Evolutionary conservation across 768 basidiomycete species (phyloP).

Genomic region (Tylopilus intermedius): DNA sequence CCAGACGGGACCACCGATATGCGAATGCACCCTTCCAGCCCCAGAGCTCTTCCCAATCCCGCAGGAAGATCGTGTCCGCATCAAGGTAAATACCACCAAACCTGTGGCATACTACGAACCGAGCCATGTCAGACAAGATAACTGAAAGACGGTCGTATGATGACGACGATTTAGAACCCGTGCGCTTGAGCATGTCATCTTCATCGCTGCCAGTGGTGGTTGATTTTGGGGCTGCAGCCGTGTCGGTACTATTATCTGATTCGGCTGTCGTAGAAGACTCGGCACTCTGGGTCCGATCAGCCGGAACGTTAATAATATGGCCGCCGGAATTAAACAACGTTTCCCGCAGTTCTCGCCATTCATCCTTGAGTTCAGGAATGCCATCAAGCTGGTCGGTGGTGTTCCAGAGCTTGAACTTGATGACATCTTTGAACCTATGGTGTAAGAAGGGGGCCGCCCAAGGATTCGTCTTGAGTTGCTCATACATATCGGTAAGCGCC

Average conservation of each 20-base stretch:
- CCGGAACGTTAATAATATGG: slow-evolving; percentile 61
- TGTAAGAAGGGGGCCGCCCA: slow-evolving; percentile 97
- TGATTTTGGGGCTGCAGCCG: slow-evolving; percentile 12
- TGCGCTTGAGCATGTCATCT: slow-evolving; percentile 66
- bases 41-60: slow-evolving; percentile 99
- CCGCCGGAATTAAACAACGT: slow-evolving; percentile 88
- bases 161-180: slow-evolving; percentile 81
- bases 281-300: slow-evolving; percentile 35
- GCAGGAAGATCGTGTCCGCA: slow-evolving; percentile 90
- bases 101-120: slow-evolving; percentile 94
- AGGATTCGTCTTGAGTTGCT: slow-evolving; percentile 74
- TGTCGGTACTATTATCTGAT: slow-evolving; percentile 24
- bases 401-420: slow-evolving; percentile 97
- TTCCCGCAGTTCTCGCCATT: slow-evolving; percentile 74
- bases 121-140: slow-evolving; percentile 93
- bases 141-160: slow-evolving; percentile 91
- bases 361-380: slow-evolving; percentile 80
- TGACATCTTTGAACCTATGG: slow-evolving; percentile 82
- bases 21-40: slow-evolving; percentile 96
- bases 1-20: slow-evolving; percentile 90
- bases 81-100: slow-evolving; percentile 97
- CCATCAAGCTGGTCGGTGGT: slow-evolving; percentile 95
- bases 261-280: slow-evolving; percentile 16
- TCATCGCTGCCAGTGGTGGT: slow-evolving; percentile 26
- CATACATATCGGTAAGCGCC: slow-evolving; percentile 79